These are phyloP conservation scores for Mucor plumbeus DNA, from an alignment of 371 early-diverging fungal species.

Conservation along the genomic window DNA sequence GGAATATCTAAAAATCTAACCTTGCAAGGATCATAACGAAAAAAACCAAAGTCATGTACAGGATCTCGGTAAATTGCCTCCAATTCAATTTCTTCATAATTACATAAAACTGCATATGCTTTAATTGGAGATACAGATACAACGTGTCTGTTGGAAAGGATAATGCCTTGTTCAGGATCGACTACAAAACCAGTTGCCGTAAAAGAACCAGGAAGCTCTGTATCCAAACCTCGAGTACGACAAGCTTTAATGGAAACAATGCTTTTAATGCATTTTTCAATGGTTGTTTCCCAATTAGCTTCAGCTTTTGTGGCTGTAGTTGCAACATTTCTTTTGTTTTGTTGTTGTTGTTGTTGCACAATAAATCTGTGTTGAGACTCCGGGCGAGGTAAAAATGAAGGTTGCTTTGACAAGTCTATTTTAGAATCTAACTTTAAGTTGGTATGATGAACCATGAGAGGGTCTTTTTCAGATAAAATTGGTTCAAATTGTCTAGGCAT, in stretches of 20 bases:
- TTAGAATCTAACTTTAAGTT: neutral
- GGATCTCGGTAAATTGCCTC: slow-evolving; percentile 82
- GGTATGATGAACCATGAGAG: neutral
- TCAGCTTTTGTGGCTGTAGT: too few relatives aligned
- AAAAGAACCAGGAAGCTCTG: slow-evolving; percentile 80
- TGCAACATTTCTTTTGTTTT: too few relatives aligned
- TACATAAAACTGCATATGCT: slow-evolving; percentile 79
- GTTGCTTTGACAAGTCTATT: neutral
- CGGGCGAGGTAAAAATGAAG: neutral
- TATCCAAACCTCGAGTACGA: slow-evolving; percentile 87
- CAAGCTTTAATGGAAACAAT: slow-evolving; percentile 87
- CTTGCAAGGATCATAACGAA: slow-evolving; percentile 79
- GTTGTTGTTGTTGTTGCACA: neutral
- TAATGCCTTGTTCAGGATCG: slow-evolving; percentile 79
- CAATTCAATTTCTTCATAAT: slow-evolving; percentile 90
- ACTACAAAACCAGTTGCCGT: slow-evolving; percentile 94
- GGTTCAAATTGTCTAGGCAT: slow-evolving; percentile 25
- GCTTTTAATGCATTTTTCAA: slow-evolving; percentile 76
- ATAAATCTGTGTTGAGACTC: neutral
- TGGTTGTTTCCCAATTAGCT: slow-evolving; percentile 70
- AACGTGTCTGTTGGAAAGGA: slow-evolving; percentile 93
- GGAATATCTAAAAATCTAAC: slow-evolving; percentile 74
- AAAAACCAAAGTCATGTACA: slow-evolving; percentile 93
- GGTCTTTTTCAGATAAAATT: slow-evolving; percentile 17
- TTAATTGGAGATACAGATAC: slow-evolving; percentile 85